These are phyloP conservation scores for Bisporella sp. DNA, from an alignment of 2,329 filamentous ascomycete genomes.

Conservation along the genomic window DNA sequence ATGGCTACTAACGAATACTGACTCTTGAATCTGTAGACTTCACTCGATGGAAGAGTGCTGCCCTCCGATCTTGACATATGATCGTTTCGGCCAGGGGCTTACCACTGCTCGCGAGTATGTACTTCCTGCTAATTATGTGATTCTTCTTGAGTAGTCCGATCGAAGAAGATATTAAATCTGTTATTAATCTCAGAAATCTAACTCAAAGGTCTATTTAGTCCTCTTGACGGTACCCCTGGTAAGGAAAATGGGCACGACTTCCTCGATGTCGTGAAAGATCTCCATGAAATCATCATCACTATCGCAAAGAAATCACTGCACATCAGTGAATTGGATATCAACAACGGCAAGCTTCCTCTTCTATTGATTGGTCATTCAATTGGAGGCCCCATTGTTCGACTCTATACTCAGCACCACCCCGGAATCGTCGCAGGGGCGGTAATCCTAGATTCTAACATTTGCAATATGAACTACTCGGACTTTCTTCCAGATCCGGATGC, in stretches of 20 bases:
- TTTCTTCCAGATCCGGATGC: constrained; percentile 23
- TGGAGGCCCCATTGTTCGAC: constrained; percentile 24
- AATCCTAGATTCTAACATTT: constrained; percentile 28
- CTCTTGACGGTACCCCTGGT: constrained; percentile 12
- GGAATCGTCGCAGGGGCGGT: constrained; percentile 22
- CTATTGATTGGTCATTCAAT: constrained; percentile 27
- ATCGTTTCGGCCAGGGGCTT: constrained; percentile 23
- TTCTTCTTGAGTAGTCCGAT: too few species aligned
- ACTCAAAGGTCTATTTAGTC: not conserved
- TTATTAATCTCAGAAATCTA: too few species aligned
- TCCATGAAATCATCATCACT: constrained; percentile 23
- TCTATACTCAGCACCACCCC: constrained; percentile 25
- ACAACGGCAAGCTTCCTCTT: constrained; percentile 13
- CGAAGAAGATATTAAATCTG: too few species aligned
- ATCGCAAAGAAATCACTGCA: constrained; percentile 12
- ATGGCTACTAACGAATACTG: too few species aligned
- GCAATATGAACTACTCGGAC: constrained; percentile 24
- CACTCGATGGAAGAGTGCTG: constrained; percentile 3
- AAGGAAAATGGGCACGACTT: constrained; percentile 24
- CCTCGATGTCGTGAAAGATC: constrained; percentile 21
- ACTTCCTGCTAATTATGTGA: constrained; percentile 1
- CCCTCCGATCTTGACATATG: constrained; percentile 28
- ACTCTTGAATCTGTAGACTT: too few species aligned
- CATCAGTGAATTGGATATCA: constrained; percentile 2
- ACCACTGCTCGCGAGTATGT: constrained; percentile 15